A percentile compares a stretch with the other conserved stretches of the same genome.
These are phyloP conservation scores for Spatholobus suberectus DNA, from an alignment of 306 rosid genomes.

Conservation along the genomic window DNA sequence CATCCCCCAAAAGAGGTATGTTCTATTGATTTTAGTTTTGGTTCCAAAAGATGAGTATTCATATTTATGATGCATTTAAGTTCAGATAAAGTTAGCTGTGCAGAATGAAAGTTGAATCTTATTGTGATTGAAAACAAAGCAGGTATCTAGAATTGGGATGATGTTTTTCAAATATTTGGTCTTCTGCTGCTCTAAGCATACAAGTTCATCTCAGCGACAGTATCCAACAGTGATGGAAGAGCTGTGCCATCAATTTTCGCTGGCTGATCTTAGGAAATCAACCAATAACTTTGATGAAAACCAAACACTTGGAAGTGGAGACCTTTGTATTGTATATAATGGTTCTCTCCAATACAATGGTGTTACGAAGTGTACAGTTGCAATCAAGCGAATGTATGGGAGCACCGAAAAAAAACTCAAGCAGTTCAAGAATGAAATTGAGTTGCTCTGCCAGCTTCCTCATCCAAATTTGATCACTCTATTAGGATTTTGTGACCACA, in stretches of 20 bases:
- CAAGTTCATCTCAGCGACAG: background rate
- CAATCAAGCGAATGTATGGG: background rate
- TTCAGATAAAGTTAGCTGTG: background rate
- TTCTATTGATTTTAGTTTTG: background rate
- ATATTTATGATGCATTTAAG: background rate
- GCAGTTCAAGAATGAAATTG: background rate
- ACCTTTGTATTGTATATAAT: background rate
- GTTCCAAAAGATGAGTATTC: background rate
- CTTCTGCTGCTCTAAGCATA: background rate
- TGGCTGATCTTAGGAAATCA: constrained; percentile 16
- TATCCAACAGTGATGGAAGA: constrained; percentile 25
- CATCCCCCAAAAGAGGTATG: background rate
- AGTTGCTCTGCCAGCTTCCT: constrained; percentile 27
- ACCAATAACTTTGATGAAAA: constrained; percentile 38
- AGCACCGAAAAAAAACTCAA: background rate
- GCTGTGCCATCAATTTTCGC: constrained; percentile 39
- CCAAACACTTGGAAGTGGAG: background rate
- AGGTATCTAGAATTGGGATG: background rate
- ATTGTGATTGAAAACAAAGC: background rate
- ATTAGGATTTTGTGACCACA: constrained; percentile 11
- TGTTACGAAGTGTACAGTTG: background rate
- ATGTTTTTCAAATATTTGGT: background rate
- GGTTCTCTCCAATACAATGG: background rate
- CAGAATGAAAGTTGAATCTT: background rate
- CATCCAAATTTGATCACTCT: constrained; percentile 17